phyloP scores from a whole-genome alignment of 441 rosid genomes.

The Euphorbia schlechtendalii region DNA sequence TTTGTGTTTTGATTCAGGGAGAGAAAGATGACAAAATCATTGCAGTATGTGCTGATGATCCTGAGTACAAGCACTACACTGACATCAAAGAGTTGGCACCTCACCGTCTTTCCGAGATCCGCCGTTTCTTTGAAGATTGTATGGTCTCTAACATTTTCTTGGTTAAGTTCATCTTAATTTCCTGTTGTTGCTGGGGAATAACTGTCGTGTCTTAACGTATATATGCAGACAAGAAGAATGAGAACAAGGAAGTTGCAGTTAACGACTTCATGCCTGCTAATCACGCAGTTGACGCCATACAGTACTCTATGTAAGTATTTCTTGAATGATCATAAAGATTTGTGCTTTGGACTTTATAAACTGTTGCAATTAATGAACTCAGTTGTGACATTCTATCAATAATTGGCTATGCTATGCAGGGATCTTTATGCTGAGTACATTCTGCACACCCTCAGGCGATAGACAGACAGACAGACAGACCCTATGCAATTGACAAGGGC shows the following conservation, averaged over 20 bases:
- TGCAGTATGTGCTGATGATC: conserved; percentile 96
- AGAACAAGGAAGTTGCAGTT: conserved; percentile 95
- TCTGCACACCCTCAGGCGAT: conserved; percentile 70
- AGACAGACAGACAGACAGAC: conserved; percentile 12
- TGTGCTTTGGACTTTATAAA: conserved; percentile 5
- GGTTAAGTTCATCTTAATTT: no score
- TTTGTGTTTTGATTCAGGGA: conserved; percentile 60
- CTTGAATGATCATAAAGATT: not conserved
- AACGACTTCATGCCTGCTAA: conserved; percentile 71
- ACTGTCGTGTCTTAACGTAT: no score
- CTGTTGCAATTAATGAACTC: no score
- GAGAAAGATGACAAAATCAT: conserved; percentile 97
- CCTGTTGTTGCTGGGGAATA: no score
- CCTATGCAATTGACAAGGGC: not conserved
- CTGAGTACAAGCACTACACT: conserved; percentile 82
- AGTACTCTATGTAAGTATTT: conserved; percentile 69
- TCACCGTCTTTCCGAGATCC: conserved; percentile 89
- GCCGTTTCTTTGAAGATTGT: conserved; percentile 96
- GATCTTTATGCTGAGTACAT: conserved; percentile 75
- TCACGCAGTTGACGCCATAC: conserved; percentile 65
- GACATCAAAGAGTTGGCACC: conserved; percentile 92
- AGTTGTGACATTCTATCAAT: not conserved
- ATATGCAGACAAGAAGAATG: conserved; percentile 81
- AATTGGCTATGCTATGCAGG: not conserved
- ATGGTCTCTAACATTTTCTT: conserved; percentile 27